Conservation (phyloP, 441 rosid species). For the Gossypium lobatum region DNA sequence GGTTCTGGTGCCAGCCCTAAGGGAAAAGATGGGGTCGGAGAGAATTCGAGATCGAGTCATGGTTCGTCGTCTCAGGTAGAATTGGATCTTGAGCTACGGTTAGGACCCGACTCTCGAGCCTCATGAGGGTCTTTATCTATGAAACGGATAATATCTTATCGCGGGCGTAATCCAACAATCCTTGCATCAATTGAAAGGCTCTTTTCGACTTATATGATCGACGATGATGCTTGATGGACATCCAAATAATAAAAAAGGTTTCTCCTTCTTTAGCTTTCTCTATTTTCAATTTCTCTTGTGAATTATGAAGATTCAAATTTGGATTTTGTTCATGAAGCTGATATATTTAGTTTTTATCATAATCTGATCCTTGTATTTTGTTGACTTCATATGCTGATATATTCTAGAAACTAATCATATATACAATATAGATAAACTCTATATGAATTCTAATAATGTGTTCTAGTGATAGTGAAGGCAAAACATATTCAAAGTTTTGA, state of each 20-base stretch:
- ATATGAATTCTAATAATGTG: not conserved
- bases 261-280: not conserved
- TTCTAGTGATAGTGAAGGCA: not conserved
- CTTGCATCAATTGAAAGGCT: too few relatives aligned
- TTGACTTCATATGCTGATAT: not conserved
- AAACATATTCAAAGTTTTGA: not conserved
- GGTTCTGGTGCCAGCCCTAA: not conserved
- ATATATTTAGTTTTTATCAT: not conserved
- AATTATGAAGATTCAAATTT: not conserved
- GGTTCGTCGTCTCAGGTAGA: constrained; percentile 11
- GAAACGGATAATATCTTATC: too few relatives aligned
- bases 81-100: constrained; percentile 38
- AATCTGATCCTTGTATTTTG: not conserved
- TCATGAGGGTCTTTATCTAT: not conserved
- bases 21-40: not conserved
- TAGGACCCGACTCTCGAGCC: constrained; percentile 35
- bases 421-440: not conserved
- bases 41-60: not conserved
- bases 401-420: too few relatives aligned
- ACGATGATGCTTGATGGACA: not conserved
- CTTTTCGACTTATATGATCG: not conserved
- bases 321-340: not conserved
- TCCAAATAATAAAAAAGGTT: constrained; percentile 6
- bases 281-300: not conserved
- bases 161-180: not conserved